phyloP scores from a whole-genome alignment of 73 alveolate genomes.

The Loxodes magnus region DNA sequence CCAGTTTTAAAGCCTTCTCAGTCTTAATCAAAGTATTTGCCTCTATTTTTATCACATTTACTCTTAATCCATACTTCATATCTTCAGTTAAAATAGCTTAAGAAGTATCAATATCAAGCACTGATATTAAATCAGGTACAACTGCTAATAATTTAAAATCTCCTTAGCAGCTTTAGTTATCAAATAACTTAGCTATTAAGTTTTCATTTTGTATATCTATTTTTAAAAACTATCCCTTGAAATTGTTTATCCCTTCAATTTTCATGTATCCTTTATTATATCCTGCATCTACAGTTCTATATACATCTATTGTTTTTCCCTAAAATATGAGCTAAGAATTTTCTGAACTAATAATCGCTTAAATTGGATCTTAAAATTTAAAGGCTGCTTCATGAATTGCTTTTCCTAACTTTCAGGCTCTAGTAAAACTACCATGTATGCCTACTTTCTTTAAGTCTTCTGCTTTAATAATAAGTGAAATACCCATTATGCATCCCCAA shows the following conservation, averaged over 20 bases:
- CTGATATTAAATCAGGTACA: constrained; percentile 15
- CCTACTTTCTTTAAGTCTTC: not conserved
- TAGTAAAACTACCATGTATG: not conserved
- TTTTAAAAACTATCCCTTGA: not conserved
- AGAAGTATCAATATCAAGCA: constrained; percentile 3
- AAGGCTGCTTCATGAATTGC: constrained; percentile 1
- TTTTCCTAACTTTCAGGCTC: constrained; percentile 10
- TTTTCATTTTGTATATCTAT: constrained; percentile 15
- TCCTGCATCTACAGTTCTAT: not conserved
- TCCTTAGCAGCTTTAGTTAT: no score
- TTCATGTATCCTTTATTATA: not conserved
- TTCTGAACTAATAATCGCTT: not conserved
- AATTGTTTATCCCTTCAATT: constrained; percentile 1
- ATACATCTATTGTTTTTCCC: constrained; percentile 5
- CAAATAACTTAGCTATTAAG: not conserved
- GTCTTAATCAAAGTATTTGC: not conserved
- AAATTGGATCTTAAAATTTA: not conserved
- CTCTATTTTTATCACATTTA: constrained; percentile 1
- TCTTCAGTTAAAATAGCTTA: constrained; percentile 4
- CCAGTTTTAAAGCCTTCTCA: constrained; percentile 8
- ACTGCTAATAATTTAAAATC: not conserved
- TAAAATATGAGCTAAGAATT: constrained; percentile 4
- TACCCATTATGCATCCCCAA: constrained; percentile 11
- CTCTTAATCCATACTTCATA: constrained; percentile 12
- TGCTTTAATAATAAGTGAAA: not conserved